These are phyloP conservation scores for Wickerhamomyces sp. DNA, from an alignment of 1,139 yeast genomes.

Conservation along the genomic window DNA sequence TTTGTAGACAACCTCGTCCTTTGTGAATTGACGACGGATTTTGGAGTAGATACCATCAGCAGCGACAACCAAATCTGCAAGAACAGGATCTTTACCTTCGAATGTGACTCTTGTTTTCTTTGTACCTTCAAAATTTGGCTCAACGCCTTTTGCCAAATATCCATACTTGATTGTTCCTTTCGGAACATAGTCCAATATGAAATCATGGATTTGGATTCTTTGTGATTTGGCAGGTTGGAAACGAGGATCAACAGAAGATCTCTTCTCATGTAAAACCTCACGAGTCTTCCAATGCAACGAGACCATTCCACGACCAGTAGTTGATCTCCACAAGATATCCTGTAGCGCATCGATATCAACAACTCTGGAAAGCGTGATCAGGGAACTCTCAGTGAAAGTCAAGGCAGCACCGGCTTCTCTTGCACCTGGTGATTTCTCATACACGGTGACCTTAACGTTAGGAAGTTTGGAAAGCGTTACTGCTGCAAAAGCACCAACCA, in stretches of 20 bases:
- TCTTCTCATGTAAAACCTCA: not conserved
- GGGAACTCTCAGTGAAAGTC: slow-evolving; percentile 9
- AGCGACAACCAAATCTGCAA: slow-evolving; percentile 10
- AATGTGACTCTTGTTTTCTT: slow-evolving; percentile 6
- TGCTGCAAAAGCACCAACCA: slow-evolving; percentile 14
- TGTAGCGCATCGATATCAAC: slow-evolving; percentile 11
- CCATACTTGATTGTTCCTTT: slow-evolving; percentile 4
- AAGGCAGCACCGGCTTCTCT: slow-evolving; percentile 15
- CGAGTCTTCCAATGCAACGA: slow-evolving; percentile 13
- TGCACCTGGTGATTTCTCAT: slow-evolving; percentile 8
- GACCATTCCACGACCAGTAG: slow-evolving; percentile 3
- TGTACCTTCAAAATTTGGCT: slow-evolving; percentile 2
- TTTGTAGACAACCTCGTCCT: slow-evolving; percentile 9
- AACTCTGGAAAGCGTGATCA: slow-evolving; percentile 5
- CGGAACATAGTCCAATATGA: slow-evolving; percentile 7
- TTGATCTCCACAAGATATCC: slow-evolving; percentile 6
- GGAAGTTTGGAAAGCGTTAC: slow-evolving; percentile 9
- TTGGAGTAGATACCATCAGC: slow-evolving; percentile 16
- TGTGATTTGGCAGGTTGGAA: slow-evolving; percentile 10
- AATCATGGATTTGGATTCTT: slow-evolving; percentile 8
- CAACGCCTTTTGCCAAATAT: slow-evolving; percentile 2
- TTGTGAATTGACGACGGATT: slow-evolving; percentile 12
- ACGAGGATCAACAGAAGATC: not conserved
- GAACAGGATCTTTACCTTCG: slow-evolving; percentile 5
- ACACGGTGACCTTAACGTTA: slow-evolving; percentile 8